Base-by-base conservation (phyloP, 805 yeast species). In the Torulaspora quercuum region DNA sequence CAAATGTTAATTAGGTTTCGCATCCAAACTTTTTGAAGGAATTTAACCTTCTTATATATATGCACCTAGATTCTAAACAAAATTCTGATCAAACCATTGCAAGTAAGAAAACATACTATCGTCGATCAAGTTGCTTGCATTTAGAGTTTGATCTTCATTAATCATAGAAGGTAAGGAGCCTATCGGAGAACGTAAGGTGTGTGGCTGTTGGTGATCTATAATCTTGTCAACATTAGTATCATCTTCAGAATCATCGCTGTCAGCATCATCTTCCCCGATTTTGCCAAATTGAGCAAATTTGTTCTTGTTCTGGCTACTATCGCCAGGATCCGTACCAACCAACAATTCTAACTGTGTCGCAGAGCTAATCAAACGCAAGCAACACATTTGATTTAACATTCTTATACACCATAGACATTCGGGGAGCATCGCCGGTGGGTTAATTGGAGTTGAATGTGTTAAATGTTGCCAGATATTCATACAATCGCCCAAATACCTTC, bases 331-430 rank as follows among this genome's bases (percentile, higher is more conserved):
- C 3, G 67, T 64, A 1, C 81, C 81, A 13, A 72, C 58, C 3
- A 50, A 55, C 3, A 48, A 50, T n/a, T 46, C 38, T 32, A 78
- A 54, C 1, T 52, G 51, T 7, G 53, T 42, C 7, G 65, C 53
- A n/a, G 73, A 64, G 35, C 69, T 69, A 29, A 64, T 54, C 35
- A 74, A 57, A 30, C 75, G 58, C 33, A 73, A 55, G n/a, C 69
- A 56, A 29, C 72, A 57, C 48, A 76, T 67, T 41, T 71, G 74
- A 48, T 75, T 76, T 41, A 75, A 59, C 65, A 70, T 72, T 43
- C 75, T 75, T 26, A 78, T 48, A 2, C 73, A 76, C 84, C 83
- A 78, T n/a, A 75, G 48, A 48, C 80, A 74, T 51, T 78, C 83
- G 28, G 68, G 64, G 8, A 71, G 73, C 84, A 78, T 78, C 11